Conservation (phyloP, 495 filamentous ascomycete species). For the Neurospora discreta region DNA sequence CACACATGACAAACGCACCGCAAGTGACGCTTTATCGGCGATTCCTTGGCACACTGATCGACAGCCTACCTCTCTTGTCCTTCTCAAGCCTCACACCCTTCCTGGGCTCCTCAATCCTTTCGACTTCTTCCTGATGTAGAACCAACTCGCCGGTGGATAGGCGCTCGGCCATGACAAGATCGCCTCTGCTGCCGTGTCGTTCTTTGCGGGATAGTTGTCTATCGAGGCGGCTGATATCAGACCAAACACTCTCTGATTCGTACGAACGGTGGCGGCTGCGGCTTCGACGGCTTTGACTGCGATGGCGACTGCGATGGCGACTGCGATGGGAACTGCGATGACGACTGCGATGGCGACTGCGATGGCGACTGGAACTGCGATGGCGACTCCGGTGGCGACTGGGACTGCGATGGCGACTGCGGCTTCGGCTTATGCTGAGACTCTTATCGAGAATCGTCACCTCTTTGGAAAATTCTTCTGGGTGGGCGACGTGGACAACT, state of each 20-base stretch:
- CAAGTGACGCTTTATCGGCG: conserved; percentile 29
- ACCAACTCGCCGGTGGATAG: conserved; percentile 41
- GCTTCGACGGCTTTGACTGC: conserved; percentile 17
- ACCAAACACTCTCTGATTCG: conserved; percentile 24
- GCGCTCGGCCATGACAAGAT: conserved; percentile 36
- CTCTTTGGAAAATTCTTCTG: conserved; percentile 29
- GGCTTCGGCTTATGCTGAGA: not conserved
- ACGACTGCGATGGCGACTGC: conserved; percentile 9
- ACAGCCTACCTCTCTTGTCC: conserved; percentile 81
- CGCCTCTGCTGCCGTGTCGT: conserved; percentile 20
- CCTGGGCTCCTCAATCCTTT: conserved; percentile 40
- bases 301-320: conserved; percentile 17
- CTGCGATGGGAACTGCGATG: not conserved
- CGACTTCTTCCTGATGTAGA: conserved; percentile 41
- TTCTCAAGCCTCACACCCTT: conserved; percentile 58
- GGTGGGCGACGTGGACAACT: conserved; percentile 21
- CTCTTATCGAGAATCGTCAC: not conserved
- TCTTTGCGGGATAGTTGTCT: conserved; percentile 13
- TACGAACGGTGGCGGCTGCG: conserved; percentile 13
- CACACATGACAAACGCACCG: conserved; percentile 13
- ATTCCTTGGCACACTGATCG: conserved; percentile 49
- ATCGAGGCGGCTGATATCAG: conserved; percentile 32
- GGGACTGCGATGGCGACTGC: not conserved
- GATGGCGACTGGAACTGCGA: not conserved
- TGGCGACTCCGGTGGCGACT: not conserved